phyloP scores from a whole-genome alignment of 1,284 basidiomycete species.

The Cystobasidium pallidum region DNA sequence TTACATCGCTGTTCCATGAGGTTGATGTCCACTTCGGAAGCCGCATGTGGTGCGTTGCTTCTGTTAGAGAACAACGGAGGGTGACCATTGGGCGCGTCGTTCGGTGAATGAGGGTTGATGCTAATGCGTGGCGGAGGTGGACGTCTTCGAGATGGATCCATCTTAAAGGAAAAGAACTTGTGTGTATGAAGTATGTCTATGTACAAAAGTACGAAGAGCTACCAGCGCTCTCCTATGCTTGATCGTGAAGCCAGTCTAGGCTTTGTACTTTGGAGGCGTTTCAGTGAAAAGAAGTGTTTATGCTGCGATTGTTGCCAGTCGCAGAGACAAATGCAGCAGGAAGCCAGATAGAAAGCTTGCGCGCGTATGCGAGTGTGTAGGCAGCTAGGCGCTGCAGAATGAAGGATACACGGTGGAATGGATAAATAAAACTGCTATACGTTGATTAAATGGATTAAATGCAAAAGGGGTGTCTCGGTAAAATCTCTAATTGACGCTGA shows the following conservation, averaged over 20 bases:
- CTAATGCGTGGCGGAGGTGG: conserved; percentile 39
- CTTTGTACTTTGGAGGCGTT: neutral
- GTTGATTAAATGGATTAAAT: no score
- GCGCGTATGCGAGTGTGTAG: neutral
- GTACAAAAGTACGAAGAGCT: neutral
- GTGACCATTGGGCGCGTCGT: neutral
- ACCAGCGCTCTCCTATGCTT: conserved; percentile 4
- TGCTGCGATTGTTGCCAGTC: neutral
- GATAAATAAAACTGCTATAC: conserved; percentile 12
- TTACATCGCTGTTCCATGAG: conserved; percentile 39
- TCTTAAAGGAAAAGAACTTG: neutral
- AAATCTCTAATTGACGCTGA: neutral
- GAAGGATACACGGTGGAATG: neutral
- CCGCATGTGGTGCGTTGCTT: neutral
- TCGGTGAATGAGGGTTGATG: conserved; percentile 22
- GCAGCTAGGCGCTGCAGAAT: neutral
- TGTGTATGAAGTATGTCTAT: neutral
- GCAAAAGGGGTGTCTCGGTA: neutral
- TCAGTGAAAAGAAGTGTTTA: neutral
- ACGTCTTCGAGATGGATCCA: conserved; percentile 24
- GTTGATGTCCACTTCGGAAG: conserved; percentile 13
- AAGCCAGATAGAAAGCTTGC: neutral
- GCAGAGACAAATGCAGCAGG: neutral
- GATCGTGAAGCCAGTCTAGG: neutral
- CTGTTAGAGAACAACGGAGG: neutral